Conservation (phyloP, 352 stramenopile species). For the Globisporangium barbulae region DNA sequence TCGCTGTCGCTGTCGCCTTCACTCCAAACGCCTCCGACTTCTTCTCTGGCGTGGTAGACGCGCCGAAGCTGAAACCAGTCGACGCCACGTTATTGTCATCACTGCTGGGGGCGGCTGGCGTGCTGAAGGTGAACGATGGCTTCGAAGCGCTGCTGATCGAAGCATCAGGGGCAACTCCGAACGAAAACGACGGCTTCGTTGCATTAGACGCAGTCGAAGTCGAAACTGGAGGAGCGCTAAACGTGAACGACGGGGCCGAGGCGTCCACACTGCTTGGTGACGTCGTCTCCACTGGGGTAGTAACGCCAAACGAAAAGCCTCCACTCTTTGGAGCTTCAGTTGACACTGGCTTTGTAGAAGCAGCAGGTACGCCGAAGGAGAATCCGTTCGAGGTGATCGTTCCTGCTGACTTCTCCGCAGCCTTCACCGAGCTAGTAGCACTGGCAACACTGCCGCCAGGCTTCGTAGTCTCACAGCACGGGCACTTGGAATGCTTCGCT, state of each 20-base stretch:
- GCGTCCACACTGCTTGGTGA: slow-evolving; percentile 18
- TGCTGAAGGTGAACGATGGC: slow-evolving; percentile 25
- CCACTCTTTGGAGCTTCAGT: slow-evolving; percentile 7
- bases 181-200: slow-evolving; percentile 22
- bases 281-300: slow-evolving; percentile 2
- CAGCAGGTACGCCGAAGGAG: slow-evolving; percentile 23
- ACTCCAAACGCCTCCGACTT: slow-evolving; percentile 8
- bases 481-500: slow-evolving; percentile 55
- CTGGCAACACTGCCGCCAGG: slow-evolving; percentile 19
- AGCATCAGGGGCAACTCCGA: slow-evolving; percentile 15
- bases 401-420: slow-evolving; percentile 2
- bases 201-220: slow-evolving; percentile 8
- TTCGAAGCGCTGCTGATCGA: slow-evolving; percentile 6
- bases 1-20: slow-evolving; percentile 4
- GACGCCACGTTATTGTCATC: slow-evolving; percentile 4
- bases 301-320: slow-evolving; percentile 31
- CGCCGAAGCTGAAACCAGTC: slow-evolving; percentile 34
- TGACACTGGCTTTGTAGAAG: slow-evolving; percentile 7
- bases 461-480: slow-evolving; percentile 71
- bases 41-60: slow-evolving; percentile 1
- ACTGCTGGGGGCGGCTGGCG: neutral
- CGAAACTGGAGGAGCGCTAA: slow-evolving; percentile 38
- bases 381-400: slow-evolving; percentile 24
- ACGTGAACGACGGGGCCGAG: slow-evolving; percentile 41
- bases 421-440: slow-evolving; percentile 1